Conservation (phyloP, 106 monocot genomes). For the Apostasia ramifera region DNA sequence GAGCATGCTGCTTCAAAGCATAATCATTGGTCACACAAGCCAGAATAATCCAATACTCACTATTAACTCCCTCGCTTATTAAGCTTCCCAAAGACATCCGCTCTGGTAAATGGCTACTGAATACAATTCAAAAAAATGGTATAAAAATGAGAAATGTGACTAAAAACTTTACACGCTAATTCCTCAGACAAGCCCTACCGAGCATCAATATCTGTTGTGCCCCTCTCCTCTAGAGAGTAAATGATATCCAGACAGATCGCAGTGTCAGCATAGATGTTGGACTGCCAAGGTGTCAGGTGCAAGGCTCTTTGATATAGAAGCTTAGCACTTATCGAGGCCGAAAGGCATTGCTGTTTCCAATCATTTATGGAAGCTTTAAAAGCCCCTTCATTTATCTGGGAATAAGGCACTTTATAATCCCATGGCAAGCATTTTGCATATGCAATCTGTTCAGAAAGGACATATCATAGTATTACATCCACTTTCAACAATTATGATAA, state of each 20-base stretch:
- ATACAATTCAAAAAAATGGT: slow-evolving; percentile 1
- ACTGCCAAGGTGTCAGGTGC: slow-evolving; percentile 88
- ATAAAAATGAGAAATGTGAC: not conserved
- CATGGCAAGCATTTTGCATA: slow-evolving; percentile 90
- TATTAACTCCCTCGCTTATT: slow-evolving; percentile 62
- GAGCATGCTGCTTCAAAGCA: slow-evolving; percentile 81
- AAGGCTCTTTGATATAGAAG: slow-evolving; percentile 72
- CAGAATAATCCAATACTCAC: slow-evolving; percentile 70
- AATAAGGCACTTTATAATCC: slow-evolving; percentile 23
- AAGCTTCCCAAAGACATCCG: slow-evolving; percentile 76
- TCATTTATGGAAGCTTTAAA: slow-evolving; percentile 36
- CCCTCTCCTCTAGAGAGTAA: slow-evolving; percentile 32
- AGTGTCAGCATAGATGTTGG: slow-evolving; percentile 72
- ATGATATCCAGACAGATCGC: slow-evolving; percentile 56
- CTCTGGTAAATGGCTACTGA: slow-evolving; percentile 64
- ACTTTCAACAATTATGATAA: not conserved
- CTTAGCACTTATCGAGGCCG: slow-evolving; percentile 53
- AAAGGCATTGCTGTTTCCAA: slow-evolving; percentile 59
- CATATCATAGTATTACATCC: not conserved
- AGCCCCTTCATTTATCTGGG: slow-evolving; percentile 26
- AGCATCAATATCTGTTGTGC: slow-evolving; percentile 10
- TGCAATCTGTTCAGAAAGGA: slow-evolving; percentile 37
- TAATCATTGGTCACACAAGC: slow-evolving; percentile 52
- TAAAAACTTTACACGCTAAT: not conserved
- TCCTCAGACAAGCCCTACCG: slow-evolving; percentile 38